Evolutionary conservation across 192 early-diverging fungal species (phyloP).

Genomic region (Coemansia javaensis): DNA sequence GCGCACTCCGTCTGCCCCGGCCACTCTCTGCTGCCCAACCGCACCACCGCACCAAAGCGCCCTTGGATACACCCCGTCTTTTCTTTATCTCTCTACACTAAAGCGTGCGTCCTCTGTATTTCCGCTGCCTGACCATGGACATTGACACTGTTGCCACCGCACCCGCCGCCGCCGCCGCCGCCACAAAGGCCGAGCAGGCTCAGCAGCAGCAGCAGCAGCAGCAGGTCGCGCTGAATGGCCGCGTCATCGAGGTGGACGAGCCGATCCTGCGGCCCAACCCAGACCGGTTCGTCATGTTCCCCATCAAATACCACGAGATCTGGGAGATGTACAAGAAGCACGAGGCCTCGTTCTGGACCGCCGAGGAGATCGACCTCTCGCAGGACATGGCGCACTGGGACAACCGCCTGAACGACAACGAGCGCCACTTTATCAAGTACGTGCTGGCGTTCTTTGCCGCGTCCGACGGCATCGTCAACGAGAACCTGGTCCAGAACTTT

Average conservation of each 20-base stretch:
- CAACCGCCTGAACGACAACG: constrained; percentile 71
- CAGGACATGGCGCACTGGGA: constrained; percentile 92
- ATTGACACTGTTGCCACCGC: constrained; percentile 16
- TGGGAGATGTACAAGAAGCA: constrained; percentile 99
- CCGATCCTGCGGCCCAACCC: constrained; percentile 66
- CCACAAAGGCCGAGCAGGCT: constrained; percentile 32
- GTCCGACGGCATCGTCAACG: constrained; percentile 94
- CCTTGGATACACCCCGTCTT: too few species aligned
- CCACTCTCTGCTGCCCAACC: neutral
- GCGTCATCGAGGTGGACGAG: constrained; percentile 45
- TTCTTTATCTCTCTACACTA: neutral
- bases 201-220: constrained; percentile 28
- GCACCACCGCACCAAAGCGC: neutral
- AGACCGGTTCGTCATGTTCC: constrained; percentile 85
- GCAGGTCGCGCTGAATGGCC: constrained; percentile 35
- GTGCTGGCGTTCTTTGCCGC: constrained; percentile 95
- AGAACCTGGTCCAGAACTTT: constrained; percentile 89
- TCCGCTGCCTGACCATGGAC: constrained; percentile 9
- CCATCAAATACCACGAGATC: constrained; percentile 91
- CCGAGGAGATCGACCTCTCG: constrained; percentile 90
- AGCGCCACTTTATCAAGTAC: constrained; percentile 86
- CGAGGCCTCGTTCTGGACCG: constrained; percentile 96
- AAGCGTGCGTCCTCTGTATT: neutral
- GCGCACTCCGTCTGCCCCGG: too few species aligned
- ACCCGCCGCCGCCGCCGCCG: constrained; percentile 1